Conservation (phyloP, 2,329 filamentous ascomycete genomes). For the Rhexocercosporidium sp. region DNA sequence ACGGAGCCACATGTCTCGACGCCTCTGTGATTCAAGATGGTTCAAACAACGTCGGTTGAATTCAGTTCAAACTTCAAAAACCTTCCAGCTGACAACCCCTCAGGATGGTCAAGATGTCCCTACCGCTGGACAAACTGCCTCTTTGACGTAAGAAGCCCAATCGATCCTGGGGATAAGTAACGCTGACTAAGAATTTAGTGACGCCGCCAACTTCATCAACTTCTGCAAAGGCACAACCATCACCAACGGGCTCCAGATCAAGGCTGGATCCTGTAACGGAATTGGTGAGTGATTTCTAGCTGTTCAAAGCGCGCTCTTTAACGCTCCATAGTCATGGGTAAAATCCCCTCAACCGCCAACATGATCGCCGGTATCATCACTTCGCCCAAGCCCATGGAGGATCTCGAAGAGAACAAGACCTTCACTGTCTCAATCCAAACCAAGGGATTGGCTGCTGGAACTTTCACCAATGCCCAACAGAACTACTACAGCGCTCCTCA, state of each 20-base stretch:
- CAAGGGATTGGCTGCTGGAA: slow-evolving; percentile 44
- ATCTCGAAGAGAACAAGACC: slow-evolving; percentile 32
- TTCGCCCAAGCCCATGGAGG: slow-evolving; percentile 36
- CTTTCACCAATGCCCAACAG: slow-evolving; percentile 46
- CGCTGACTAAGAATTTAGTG: slow-evolving; percentile 46
- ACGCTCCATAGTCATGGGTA: slow-evolving; percentile 39
- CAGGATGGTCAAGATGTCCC: slow-evolving; percentile 52
- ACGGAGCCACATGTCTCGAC: slow-evolving; percentile 47
- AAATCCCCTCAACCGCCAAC: slow-evolving; percentile 40
- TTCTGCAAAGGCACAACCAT: slow-evolving; percentile 45
- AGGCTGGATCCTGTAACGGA: slow-evolving; percentile 62
- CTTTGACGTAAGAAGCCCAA: slow-evolving; percentile 38
- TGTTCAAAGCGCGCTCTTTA: not conserved
- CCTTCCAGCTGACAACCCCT: not conserved
- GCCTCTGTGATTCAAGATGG: slow-evolving; percentile 33
- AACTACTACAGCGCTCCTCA: slow-evolving; percentile 49
- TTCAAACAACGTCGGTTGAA: slow-evolving; percentile 26
- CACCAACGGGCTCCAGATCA: slow-evolving; percentile 64
- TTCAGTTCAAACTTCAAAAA: not conserved
- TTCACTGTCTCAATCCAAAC: slow-evolving; percentile 46
- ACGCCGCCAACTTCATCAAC: slow-evolving; percentile 44
- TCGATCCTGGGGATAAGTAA: slow-evolving; percentile 8
- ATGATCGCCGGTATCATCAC: slow-evolving; percentile 42
- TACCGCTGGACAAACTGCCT: slow-evolving; percentile 38
- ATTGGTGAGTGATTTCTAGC: slow-evolving; percentile 20